Evolutionary conservation across 176 grass and related monocot species (phyloP), one percentile per base, ranked within the genome.

Genomic region (Eleusine indica): DNA sequence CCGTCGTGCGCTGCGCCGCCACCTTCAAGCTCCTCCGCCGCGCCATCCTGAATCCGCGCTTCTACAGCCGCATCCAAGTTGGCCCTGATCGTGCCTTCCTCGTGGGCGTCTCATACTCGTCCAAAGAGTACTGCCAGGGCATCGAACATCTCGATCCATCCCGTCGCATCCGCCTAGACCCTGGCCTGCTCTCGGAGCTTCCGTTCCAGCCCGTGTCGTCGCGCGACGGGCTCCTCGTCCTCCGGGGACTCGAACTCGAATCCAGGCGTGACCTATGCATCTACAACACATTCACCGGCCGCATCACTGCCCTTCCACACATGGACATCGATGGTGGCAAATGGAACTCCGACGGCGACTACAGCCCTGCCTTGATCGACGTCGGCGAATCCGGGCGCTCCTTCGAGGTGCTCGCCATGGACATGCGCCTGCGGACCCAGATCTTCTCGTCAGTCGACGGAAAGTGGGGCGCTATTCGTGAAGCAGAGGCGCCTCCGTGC

Each of bases 271-370:
- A 51, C 12, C 67, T 82, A 17, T 40, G 17, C 22, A 58, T 80
- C 61, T 56, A 19, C 70, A 57, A 73, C 80, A 66, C 44, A 35
- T 17, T 83, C 54, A 83, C 80, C 44, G 80, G 80, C 54, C 13
- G 7, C 8, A 21, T 37, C 19, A 69, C 56, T 6, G 7, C 29
- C 2, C 58, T 44, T 48, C 76, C 44, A 1, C 9, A 14, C 0
- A 7, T 58, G 8, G 21, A 19, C 11, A 10, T 51, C 11, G 18
- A 5, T 0, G 18, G 1, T 21, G 3, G 0, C 3, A 2, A 9
- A 1, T 6, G 32, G 0, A 9, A 4, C 19, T 0, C n/a, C 6
- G 0, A 0, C 29, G 22, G 47, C 12, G 54, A 35, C 29, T 74
- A 43, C 58, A 10, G 1, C 9, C 63, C 52, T 0, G 63, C 42